phyloP scores from a whole-genome alignment of 139 green algal genomes.

The Asterochloris sp. region DNA sequence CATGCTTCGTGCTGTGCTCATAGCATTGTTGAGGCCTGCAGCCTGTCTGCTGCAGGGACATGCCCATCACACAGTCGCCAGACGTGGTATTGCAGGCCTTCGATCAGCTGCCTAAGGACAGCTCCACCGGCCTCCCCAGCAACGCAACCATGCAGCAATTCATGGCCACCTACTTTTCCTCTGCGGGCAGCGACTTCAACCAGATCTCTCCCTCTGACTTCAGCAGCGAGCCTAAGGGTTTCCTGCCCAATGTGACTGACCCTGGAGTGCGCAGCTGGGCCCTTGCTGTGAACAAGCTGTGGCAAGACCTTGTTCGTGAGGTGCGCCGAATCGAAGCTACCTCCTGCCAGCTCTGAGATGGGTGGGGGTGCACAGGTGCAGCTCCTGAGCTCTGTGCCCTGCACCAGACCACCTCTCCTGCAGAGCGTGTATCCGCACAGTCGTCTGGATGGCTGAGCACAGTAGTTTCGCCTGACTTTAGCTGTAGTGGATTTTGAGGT shows the following conservation, averaged over 20 bases:
- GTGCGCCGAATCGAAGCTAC: background rate
- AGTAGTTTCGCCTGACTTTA: background rate
- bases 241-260: constrained; percentile 27
- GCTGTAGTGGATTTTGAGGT: no score
- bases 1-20: background rate
- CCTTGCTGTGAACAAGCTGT: constrained; percentile 34
- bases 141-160: constrained; percentile 4
- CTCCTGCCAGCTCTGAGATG: background rate
- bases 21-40: background rate
- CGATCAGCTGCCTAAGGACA: background rate
- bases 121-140: background rate
- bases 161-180: background rate
- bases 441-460: background rate
- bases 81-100: background rate
- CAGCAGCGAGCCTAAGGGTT: constrained; percentile 13
- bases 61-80: background rate
- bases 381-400: background rate
- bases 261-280: constrained; percentile 23
- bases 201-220: constrained; percentile 12
- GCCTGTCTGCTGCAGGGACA: background rate
- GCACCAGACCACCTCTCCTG: background rate
- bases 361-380: background rate
- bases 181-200: constrained; percentile 22
- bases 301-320: constrained; percentile 38
- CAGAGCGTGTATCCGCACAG: background rate